Conservation (phyloP, 2,329 filamentous ascomycete species). For the Trichoderma harzianum region DNA sequence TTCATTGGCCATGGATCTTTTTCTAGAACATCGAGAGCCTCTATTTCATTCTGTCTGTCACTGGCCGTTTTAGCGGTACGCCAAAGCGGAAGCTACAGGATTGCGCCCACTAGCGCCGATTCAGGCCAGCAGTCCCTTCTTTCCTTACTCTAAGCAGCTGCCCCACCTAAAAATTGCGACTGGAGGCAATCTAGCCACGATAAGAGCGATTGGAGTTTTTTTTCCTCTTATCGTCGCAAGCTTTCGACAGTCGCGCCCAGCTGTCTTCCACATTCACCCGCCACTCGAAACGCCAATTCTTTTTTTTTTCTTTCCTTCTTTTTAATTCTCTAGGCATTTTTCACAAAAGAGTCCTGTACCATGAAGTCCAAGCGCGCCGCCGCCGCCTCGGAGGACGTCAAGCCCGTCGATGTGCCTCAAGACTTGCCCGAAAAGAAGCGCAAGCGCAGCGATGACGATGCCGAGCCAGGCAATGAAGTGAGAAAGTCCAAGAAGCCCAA, state of each 20-base stretch:
- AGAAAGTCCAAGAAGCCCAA: constrained; percentile 34
- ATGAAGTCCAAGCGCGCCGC: constrained; percentile 40
- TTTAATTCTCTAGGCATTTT: not conserved
- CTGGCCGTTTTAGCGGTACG: not conserved
- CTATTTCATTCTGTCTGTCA: not conserved
- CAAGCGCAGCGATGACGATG: constrained; percentile 34
- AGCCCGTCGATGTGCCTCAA: constrained; percentile 23
- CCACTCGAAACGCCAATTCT: not conserved
- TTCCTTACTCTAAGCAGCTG: not conserved
- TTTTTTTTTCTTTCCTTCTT: not conserved
- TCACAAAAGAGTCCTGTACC: not conserved
- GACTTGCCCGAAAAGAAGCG: constrained; percentile 35
- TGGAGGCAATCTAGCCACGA: not conserved
- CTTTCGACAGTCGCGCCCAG: not conserved
- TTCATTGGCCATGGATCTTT: not conserved
- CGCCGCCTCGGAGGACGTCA: constrained; percentile 30
- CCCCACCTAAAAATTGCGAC: constrained; percentile 6
- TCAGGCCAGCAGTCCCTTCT: not conserved
- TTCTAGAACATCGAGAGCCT: not conserved
- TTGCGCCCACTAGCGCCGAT: not conserved
- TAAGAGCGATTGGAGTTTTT: constrained; percentile 17
- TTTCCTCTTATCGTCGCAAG: not conserved
- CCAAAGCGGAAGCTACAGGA: not conserved
- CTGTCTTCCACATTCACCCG: not conserved
- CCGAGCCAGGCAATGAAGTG: constrained; percentile 21